Evolutionary conservation across 345 rosid species (phyloP).

Genomic region (Gossypium rotundifolium): DNA sequence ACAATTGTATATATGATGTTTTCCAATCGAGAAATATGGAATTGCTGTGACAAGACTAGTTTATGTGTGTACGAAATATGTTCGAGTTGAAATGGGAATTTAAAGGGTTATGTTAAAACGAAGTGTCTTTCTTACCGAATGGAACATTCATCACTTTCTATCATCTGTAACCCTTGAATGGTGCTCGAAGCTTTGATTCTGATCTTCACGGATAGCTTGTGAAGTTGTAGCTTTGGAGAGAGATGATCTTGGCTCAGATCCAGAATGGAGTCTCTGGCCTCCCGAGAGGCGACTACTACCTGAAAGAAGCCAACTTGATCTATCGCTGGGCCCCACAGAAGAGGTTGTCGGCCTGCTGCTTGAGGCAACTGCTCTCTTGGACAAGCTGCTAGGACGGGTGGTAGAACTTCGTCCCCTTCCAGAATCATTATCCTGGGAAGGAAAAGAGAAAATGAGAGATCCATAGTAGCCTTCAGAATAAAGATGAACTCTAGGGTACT

Average conservation of each 20-base stretch:
- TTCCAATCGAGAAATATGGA: not conserved
- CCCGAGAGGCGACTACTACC: slow-evolving; percentile 26
- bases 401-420: slow-evolving; percentile 35
- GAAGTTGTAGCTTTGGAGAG: slow-evolving; percentile 6
- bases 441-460: not conserved
- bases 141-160: slow-evolving; percentile 1
- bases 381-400: slow-evolving; percentile 23
- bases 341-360: slow-evolving; percentile 28
- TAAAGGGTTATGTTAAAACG: not conserved
- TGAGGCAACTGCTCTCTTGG: slow-evolving; percentile 32
- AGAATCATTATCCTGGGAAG: slow-evolving; percentile 32
- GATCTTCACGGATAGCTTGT: slow-evolving; percentile 14
- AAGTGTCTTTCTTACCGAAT: not conserved
- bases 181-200: not conserved
- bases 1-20: not conserved
- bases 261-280: slow-evolving; percentile 23
- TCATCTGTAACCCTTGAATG: not conserved
- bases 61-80: not conserved
- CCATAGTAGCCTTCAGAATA: not conserved
- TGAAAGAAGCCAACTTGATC: slow-evolving; percentile 38
- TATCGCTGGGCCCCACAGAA: slow-evolving; percentile 19
- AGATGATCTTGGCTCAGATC: slow-evolving; percentile 12
- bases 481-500: not conserved
- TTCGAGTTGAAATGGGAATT: not conserved
- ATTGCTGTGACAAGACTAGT: not conserved